Conservation (phyloP, 1,139 yeast species). For the Geotrichum klebahnii region DNA sequence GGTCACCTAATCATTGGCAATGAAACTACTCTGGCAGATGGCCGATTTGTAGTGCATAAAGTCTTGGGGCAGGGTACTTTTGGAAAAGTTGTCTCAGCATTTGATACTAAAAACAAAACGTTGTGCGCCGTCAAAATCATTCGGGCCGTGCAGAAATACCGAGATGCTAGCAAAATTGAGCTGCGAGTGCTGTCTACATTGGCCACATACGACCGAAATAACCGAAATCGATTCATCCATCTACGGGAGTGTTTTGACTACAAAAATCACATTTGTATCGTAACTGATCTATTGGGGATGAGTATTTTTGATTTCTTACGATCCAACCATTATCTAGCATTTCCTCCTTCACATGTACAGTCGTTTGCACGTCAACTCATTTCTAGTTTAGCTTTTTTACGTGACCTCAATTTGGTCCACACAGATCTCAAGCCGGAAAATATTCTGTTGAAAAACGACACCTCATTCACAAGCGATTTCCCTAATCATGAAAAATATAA, state of each 20-base stretch:
- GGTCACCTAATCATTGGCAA: constrained; percentile 13
- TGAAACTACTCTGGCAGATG: constrained; percentile 32
- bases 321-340: constrained; percentile 58
- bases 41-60: constrained; percentile 45
- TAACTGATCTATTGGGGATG: constrained; percentile 80
- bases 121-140: constrained; percentile 90
- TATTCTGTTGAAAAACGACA: constrained; percentile 53
- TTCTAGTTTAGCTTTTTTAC: constrained; percentile 81
- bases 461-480: constrained; percentile 21
- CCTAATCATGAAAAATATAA: constrained; percentile 4
- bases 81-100: constrained; percentile 75
- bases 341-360: constrained; percentile 79
- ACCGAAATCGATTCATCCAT: constrained; percentile 58
- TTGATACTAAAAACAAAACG: constrained; percentile 49
- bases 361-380: constrained; percentile 82
- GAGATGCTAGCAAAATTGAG: constrained; percentile 46
- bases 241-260: constrained; percentile 87
- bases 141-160: constrained; percentile 45
- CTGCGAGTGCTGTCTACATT: constrained; percentile 75
- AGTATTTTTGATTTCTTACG: constrained; percentile 89
- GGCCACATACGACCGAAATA: constrained; percentile 62
- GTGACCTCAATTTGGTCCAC: constrained; percentile 83
- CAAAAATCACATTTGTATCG: constrained; percentile 89
- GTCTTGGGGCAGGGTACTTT: constrained; percentile 92
- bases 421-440: constrained; percentile 96